Evolutionary conservation across 202 grass and related monocot genomes (phyloP).

Genomic region (Cymbopogon flexuosus): DNA sequence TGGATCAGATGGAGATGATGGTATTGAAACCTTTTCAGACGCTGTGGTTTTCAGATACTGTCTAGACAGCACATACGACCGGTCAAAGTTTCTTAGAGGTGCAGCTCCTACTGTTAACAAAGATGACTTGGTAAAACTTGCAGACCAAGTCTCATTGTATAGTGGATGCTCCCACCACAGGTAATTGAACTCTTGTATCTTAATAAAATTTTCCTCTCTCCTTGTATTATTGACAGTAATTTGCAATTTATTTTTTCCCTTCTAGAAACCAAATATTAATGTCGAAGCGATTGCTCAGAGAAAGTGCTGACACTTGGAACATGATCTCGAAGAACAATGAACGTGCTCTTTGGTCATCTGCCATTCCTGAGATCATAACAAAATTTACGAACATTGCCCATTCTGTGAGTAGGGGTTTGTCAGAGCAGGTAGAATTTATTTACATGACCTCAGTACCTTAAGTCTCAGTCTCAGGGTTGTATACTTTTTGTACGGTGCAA

Average conservation of each 20-base stretch:
- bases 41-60: constrained; percentile 82
- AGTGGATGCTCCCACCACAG: constrained; percentile 92
- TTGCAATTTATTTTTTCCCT: constrained; percentile 17
- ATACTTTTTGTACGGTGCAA: not conserved
- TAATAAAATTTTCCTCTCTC: constrained; percentile 18
- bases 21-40: constrained; percentile 43
- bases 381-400: constrained; percentile 61
- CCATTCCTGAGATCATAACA: constrained; percentile 58
- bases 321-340: constrained; percentile 67
- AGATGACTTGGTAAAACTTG: constrained; percentile 64
- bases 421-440: constrained; percentile 54
- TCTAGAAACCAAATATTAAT: constrained; percentile 86
- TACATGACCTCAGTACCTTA: not conserved
- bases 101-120: constrained; percentile 46
- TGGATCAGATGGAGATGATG: constrained; percentile 46
- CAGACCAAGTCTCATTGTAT: constrained; percentile 66
- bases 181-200: constrained; percentile 37
- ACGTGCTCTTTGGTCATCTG: constrained; percentile 69
- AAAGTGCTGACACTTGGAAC: constrained; percentile 64
- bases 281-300: constrained; percentile 68
- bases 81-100: constrained; percentile 58
- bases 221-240: constrained; percentile 21
- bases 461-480: not conserved
- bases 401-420: constrained; percentile 60
- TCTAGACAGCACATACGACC: constrained; percentile 61